phyloP scores from a whole-genome alignment of 192 early-diverging fungal species.

The Coemansia sp. region DNA sequence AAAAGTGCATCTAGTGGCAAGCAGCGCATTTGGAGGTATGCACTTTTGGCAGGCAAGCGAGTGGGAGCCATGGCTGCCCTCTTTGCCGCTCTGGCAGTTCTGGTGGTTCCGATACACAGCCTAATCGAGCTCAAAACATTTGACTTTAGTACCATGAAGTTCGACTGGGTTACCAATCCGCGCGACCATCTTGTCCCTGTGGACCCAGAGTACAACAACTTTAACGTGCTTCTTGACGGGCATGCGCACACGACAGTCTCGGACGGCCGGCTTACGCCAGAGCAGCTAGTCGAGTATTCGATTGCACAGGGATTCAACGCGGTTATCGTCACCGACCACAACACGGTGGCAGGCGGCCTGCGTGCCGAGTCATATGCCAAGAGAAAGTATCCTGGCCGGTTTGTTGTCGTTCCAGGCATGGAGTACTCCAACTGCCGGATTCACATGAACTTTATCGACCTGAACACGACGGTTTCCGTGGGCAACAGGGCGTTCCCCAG shows the following conservation, averaged over 20 bases:
- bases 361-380: conserved; percentile 59
- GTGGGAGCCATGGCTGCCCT: conserved; percentile 9
- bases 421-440: conserved; percentile 70
- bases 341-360: conserved; percentile 61
- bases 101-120: conserved; percentile 21
- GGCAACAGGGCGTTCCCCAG: conserved; percentile 56
- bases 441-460: conserved; percentile 69
- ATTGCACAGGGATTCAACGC: conserved; percentile 71
- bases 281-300: conserved; percentile 64
- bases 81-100: conserved; percentile 8
- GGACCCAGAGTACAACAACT: conserved; percentile 25
- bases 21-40: neutral
- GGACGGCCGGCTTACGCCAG: conserved; percentile 59
- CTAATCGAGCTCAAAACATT: conserved; percentile 9
- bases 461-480: conserved; percentile 56
- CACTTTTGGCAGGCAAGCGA: conserved; percentile 7
- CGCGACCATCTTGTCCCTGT: conserved; percentile 21
- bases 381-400: conserved; percentile 50
- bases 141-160: conserved; percentile 16
- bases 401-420: conserved; percentile 67
- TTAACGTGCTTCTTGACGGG: conserved; percentile 62
- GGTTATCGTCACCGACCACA: conserved; percentile 69
- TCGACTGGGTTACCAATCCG: conserved; percentile 31
- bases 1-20: neutral
- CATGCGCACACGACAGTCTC: conserved; percentile 65